Percentiles rank a stretch among this genome's conserved stretches.
Conservation (phyloP, 2,329 filamentous ascomycete genomes). For the Phaeophleospora eucalypticola region DNA sequence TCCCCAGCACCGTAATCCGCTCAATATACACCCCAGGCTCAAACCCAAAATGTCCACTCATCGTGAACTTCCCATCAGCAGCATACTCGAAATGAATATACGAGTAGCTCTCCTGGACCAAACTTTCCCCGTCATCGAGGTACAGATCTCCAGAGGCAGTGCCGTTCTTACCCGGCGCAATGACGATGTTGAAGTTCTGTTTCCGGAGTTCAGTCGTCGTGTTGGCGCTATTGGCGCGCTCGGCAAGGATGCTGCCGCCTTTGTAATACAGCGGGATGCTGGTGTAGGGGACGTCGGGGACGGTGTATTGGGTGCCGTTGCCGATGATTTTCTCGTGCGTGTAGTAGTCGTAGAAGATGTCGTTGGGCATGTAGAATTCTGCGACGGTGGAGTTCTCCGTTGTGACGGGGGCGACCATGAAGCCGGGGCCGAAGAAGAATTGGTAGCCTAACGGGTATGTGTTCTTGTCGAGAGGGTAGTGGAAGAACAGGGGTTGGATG, state of each 20-base stretch:
- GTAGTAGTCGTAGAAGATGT: slow-evolving; percentile 59
- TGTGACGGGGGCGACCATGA: slow-evolving; percentile 56
- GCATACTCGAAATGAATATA: slow-evolving; percentile 57
- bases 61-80: slow-evolving; percentile 12
- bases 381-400: slow-evolving; percentile 51
- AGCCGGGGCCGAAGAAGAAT: slow-evolving; percentile 56
- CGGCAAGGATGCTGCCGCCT: slow-evolving; percentile 61
- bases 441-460: slow-evolving; percentile 52
- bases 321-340: slow-evolving; percentile 48
- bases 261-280: slow-evolving; percentile 65
- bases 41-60: slow-evolving; percentile 36
- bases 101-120: slow-evolving; percentile 55
- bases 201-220: slow-evolving; percentile 61
- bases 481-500: slow-evolving; percentile 67
- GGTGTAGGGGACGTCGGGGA: slow-evolving; percentile 46
- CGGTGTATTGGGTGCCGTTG: slow-evolving; percentile 41
- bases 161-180: slow-evolving; percentile 61
- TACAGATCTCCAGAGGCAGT: slow-evolving; percentile 66
- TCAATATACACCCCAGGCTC: slow-evolving; percentile 41
- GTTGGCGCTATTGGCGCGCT: slow-evolving; percentile 53
- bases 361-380: slow-evolving; percentile 54
- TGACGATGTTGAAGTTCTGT: slow-evolving; percentile 65
- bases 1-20: slow-evolving; percentile 51
- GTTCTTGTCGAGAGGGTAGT: slow-evolving; percentile 58
- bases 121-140: slow-evolving; percentile 69